Conservation (phyloP, 176 grass and related monocot genomes). For the Lolium multiflorum region DNA sequence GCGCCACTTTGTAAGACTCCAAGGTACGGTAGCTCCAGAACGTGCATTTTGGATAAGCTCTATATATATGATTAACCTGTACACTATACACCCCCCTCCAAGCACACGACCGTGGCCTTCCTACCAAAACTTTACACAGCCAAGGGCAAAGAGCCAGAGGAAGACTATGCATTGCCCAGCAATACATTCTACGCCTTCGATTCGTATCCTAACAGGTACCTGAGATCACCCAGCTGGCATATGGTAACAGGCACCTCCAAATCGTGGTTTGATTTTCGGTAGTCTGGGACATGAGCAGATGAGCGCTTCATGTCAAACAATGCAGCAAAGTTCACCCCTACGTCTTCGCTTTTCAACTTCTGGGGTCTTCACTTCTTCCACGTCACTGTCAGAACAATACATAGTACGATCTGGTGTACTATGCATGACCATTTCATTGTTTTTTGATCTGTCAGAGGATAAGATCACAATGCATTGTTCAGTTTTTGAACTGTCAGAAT, state of each 20-base stretch:
- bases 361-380: background rate
- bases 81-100: constrained; percentile 48
- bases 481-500: background rate
- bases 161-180: background rate
- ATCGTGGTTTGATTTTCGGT: background rate
- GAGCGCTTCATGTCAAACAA: constrained; percentile 20
- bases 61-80: constrained; percentile 34
- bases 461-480: background rate
- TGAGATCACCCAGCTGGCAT: background rate
- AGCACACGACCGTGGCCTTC: background rate
- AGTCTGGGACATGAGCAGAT: background rate
- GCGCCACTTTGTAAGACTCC: background rate
- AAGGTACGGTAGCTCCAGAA: background rate
- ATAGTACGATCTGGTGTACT: background rate
- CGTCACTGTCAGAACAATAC: constrained; percentile 29
- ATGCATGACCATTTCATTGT: background rate
- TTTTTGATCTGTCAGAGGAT: background rate
- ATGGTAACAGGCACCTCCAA: constrained; percentile 8
- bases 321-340: rapidly evolving
- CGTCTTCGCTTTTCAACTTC: background rate
- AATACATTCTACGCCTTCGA: background rate
- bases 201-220: background rate
- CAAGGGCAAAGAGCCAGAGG: background rate
- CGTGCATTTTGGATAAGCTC: constrained; percentile 12
- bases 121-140: background rate